Percentiles rank a stretch among this genome's conserved stretches.
Conservation (phyloP, 352 stramenopile genomes). For the Phytophthora nicotianae region DNA sequence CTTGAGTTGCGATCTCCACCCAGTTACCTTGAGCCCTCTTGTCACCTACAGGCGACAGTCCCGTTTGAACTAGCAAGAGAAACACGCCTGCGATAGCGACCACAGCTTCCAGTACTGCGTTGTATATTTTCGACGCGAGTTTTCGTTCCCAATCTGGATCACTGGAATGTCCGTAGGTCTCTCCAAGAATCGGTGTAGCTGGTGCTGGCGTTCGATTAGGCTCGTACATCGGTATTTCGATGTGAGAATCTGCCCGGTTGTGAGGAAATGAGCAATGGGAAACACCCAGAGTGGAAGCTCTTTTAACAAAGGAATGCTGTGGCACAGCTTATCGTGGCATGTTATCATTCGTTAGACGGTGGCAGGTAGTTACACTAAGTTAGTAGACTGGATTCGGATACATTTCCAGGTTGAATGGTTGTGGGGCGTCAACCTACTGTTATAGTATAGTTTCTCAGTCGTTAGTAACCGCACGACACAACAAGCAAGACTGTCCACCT, state of each 20-base stretch:
- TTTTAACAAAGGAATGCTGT: not conserved
- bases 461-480: constrained; percentile 9
- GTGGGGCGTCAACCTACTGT: constrained; percentile 5
- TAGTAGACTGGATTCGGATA: not conserved
- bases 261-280: constrained; percentile 5
- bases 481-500: not conserved
- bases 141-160: not conserved
- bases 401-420: not conserved
- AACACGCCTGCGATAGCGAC: not conserved
- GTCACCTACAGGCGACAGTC: constrained; percentile 1
- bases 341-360: not conserved
- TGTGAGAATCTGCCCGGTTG: not conserved
- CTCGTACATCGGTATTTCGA: not conserved
- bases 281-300: not conserved
- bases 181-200: constrained; percentile 2
- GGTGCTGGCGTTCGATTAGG: constrained; percentile 1
- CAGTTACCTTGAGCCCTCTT: not conserved
- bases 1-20: not conserved
- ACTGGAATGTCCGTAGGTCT: not conserved
- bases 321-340: not conserved
- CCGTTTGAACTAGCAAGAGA: not conserved
- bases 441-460: not conserved
- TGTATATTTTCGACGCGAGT: constrained; percentile 4
- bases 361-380: not conserved
- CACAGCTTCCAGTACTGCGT: not conserved